phyloP scores from a whole-genome alignment of 1,139 yeast species.

The Kodamaea sp. region DNA sequence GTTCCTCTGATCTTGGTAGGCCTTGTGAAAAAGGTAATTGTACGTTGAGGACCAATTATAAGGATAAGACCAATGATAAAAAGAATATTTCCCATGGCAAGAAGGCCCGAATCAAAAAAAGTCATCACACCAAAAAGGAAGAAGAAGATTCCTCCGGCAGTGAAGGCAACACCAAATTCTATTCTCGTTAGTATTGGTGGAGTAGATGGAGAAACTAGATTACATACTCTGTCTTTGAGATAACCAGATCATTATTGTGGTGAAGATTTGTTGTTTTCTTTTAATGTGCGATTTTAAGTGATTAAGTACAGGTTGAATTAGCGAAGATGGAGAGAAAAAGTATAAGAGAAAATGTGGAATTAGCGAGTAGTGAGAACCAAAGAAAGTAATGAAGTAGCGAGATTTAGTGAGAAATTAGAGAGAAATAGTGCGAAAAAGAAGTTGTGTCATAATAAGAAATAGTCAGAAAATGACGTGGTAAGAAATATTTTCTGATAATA shows the following conservation, averaged over 20 bases:
- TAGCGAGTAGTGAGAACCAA: no score
- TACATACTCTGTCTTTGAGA: conserved; percentile 74
- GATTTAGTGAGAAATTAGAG: no score
- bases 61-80: conserved; percentile 79
- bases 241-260: conserved; percentile 62
- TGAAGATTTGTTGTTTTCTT: neutral
- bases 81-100: conserved; percentile 83
- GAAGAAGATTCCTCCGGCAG: conserved; percentile 79
- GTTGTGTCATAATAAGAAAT: no score
- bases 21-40: conserved; percentile 78
- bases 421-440: no score
- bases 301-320: no score
- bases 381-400: no score
- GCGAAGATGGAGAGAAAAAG: no score
- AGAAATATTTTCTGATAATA: no score
- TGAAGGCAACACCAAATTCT: conserved; percentile 94
- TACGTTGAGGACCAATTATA: conserved; percentile 85
- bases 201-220: neutral
- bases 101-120: conserved; percentile 82
- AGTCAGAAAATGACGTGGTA: no score
- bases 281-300: neutral
- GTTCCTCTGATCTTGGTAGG: conserved; percentile 87
- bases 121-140: conserved; percentile 80
- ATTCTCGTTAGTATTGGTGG: conserved; percentile 18
- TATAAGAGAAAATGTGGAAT: no score